Percentiles rank a stretch among this genome's conserved stretches.
These are phyloP conservation scores for Bruguiera sexangula DNA, from an alignment of 345 rosid species.

Conservation along the genomic window DNA sequence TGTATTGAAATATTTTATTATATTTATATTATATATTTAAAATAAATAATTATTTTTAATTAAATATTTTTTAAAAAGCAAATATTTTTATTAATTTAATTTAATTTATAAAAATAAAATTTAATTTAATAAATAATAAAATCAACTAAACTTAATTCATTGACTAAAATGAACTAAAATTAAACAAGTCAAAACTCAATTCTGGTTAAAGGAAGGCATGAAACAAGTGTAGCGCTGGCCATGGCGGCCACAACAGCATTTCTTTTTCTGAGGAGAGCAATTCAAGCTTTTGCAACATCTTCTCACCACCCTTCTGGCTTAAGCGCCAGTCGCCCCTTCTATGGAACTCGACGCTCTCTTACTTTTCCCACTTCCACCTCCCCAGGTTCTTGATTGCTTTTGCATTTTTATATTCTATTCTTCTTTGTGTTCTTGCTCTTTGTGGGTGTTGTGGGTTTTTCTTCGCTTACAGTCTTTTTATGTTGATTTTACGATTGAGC, in stretches of 20 bases:
- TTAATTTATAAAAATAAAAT: no score
- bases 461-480: background rate
- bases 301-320: constrained; percentile 29
- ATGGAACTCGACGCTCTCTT: constrained; percentile 15
- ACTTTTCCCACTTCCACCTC: constrained; percentile 19
- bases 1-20: no score
- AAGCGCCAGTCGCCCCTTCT: constrained; percentile 21
- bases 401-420: background rate
- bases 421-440: background rate
- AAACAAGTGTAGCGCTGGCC: constrained; percentile 5
- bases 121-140: no score
- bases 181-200: no score
- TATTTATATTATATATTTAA: no score
- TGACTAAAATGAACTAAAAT: no score
- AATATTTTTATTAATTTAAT: no score
- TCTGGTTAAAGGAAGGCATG: no score
- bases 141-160: no score
- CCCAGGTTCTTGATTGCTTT: constrained; percentile 38
- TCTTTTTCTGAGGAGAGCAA: constrained; percentile 43
- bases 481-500: background rate
- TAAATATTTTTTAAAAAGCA: no score
- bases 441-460: background rate
- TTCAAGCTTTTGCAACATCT: constrained; percentile 37
- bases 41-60: no score
- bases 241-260: constrained; percentile 48